Evolutionary conservation across 495 filamentous ascomycete species (phyloP).

Genomic region (Trichoderma gamsii): DNA sequence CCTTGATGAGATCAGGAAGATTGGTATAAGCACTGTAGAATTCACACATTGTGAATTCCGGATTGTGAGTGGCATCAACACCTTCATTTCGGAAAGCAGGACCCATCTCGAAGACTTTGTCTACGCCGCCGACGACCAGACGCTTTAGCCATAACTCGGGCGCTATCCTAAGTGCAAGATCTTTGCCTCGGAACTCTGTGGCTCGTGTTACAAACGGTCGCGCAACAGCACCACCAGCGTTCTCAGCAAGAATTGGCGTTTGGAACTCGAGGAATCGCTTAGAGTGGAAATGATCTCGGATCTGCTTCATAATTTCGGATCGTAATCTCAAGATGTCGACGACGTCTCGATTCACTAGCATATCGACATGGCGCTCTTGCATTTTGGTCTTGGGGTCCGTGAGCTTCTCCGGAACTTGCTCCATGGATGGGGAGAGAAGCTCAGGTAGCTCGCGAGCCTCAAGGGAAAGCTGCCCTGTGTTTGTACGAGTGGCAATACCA

Average conservation of each 20-base stretch:
- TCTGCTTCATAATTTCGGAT: constrained; percentile 62
- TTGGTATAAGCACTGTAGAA: constrained; percentile 86
- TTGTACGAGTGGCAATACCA: constrained; percentile 65
- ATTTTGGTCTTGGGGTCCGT: constrained; percentile 58
- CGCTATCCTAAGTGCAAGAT: constrained; percentile 73
- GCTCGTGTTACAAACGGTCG: constrained; percentile 75
- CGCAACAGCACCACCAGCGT: constrained; percentile 76
- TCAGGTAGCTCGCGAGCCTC: constrained; percentile 57
- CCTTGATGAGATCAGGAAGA: constrained; percentile 65
- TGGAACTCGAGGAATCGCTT: constrained; percentile 75
- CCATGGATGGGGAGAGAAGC: constrained; percentile 69
- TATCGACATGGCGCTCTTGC: constrained; percentile 71
- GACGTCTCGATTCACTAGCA: constrained; percentile 61
- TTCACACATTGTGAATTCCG: constrained; percentile 95
- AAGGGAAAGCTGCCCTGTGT: constrained; percentile 72
- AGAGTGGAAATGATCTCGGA: constrained; percentile 67
- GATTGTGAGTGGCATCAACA: constrained; percentile 95
- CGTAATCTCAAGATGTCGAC: constrained; percentile 67
- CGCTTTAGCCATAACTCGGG: constrained; percentile 96
- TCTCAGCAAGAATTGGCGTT: constrained; percentile 75
- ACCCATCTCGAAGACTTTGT: constrained; percentile 90
- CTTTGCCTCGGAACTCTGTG: constrained; percentile 60
- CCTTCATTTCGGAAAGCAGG: constrained; percentile 92
- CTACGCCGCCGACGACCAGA: constrained; percentile 86
- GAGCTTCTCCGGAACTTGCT: constrained; percentile 62